phyloP scores from a whole-genome alignment of 2,329 filamentous ascomycete species.

The Gnomoniopsis smithogilvyi region DNA sequence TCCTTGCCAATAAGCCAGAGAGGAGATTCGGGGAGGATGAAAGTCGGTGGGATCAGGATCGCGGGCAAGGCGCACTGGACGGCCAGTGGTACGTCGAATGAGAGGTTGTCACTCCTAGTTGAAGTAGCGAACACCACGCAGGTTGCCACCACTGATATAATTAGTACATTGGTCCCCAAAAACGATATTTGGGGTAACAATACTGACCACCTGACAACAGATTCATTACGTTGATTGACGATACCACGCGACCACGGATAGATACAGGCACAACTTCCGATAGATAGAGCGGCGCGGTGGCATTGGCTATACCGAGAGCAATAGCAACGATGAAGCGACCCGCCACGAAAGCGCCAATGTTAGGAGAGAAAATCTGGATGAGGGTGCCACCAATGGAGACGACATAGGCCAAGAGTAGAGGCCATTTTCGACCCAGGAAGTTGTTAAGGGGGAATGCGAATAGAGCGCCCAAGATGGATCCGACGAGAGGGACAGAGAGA shows the following conservation, averaged over 20 bases:
- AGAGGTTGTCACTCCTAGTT: conserved; percentile 23
- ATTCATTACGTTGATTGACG: conserved; percentile 25
- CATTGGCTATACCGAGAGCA: conserved; percentile 30
- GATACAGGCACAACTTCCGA: conserved; percentile 30
- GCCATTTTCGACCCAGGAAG: conserved; percentile 31
- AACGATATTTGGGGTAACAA: neutral
- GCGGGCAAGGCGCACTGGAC: conserved; percentile 31
- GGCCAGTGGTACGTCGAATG: conserved; percentile 33
- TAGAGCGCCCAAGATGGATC: conserved; percentile 30
- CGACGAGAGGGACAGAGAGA: conserved; percentile 32
- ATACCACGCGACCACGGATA: conserved; percentile 14
- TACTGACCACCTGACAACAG: conserved; percentile 17
- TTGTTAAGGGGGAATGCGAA: conserved; percentile 31
- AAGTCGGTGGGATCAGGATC: conserved; percentile 27
- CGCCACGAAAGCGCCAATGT: conserved; percentile 29
- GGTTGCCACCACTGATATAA: conserved; percentile 25
- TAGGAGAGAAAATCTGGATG: conserved; percentile 33
- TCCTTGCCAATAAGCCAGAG: conserved; percentile 30
- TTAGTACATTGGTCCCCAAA: neutral
- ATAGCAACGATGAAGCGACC: conserved; percentile 26
- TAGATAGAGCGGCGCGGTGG: conserved; percentile 33
- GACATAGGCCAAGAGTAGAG: conserved; percentile 29
- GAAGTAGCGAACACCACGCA: conserved; percentile 30
- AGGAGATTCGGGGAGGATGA: conserved; percentile 31
- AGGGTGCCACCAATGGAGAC: conserved; percentile 30